A percentile compares a stretch with the other conserved stretches of the same genome.
phyloP scores from a whole-genome alignment of 441 rosid genomes.

The Syzygium malaccense region DNA sequence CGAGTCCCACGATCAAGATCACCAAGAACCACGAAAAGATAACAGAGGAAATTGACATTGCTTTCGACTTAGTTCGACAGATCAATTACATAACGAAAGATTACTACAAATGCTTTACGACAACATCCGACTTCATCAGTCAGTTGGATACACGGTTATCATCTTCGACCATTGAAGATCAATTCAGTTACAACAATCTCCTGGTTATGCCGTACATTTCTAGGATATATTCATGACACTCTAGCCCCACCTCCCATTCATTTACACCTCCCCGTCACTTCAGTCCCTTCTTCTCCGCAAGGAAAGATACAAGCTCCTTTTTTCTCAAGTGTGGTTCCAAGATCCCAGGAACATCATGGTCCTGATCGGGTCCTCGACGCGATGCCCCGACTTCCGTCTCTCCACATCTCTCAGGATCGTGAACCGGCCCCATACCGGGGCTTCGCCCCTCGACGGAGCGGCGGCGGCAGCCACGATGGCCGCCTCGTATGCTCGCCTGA shows the following conservation, averaged over 20 bases:
- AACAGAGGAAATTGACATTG: neutral
- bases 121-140: neutral
- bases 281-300: neutral
- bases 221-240: neutral
- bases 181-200: neutral
- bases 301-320: neutral
- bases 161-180: neutral
- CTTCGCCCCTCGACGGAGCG: neutral
- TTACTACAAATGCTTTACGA: neutral
- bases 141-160: neutral
- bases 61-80: neutral
- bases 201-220: neutral
- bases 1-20: neutral
- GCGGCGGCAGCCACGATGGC: conserved; percentile 3
- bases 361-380: conserved; percentile 45
- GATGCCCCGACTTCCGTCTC: conserved; percentile 26
- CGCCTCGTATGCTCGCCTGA: conserved; percentile 26
- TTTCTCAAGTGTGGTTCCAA: conserved; percentile 41
- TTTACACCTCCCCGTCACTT: neutral
- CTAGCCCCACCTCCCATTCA: neutral
- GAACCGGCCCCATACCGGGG: neutral
- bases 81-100: neutral
- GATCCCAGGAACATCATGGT: conserved; percentile 56
- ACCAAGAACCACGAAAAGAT: neutral
- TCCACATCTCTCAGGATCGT: conserved; percentile 11